A percentile compares a stretch with the other conserved stretches of the same genome.
These are phyloP conservation scores for Syzygium jambos DNA, from an alignment of 345 rosid genomes.

Conservation along the genomic window DNA sequence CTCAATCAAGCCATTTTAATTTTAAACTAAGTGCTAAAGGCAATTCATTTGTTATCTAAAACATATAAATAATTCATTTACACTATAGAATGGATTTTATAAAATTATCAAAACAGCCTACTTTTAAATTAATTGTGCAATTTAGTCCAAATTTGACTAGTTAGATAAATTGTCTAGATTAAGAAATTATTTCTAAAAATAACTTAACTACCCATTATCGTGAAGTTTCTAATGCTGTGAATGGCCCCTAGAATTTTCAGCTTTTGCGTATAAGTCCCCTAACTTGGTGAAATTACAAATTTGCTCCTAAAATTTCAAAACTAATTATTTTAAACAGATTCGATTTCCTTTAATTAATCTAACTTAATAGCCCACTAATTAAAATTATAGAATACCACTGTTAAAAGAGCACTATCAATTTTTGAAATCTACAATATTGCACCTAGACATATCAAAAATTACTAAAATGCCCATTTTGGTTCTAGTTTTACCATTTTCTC, in stretches of 20 bases:
- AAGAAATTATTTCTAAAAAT: neutral
- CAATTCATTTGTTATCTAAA: neutral
- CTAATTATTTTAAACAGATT: neutral
- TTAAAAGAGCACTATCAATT: neutral
- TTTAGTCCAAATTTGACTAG: neutral
- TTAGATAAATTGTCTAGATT: neutral
- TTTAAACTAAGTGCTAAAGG: too few relatives aligned
- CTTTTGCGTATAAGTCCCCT: neutral
- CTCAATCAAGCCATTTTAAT: neutral
- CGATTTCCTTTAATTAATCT: neutral
- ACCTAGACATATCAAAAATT: neutral
- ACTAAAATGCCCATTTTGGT: neutral
- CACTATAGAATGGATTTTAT: neutral
- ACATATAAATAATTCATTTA: neutral
- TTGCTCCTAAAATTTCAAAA: neutral
- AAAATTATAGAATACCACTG: neutral
- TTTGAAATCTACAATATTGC: neutral
- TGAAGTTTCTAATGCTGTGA: neutral
- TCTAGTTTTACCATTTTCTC: neutral
- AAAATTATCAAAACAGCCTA: neutral
- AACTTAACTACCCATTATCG: neutral
- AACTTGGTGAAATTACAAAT: neutral
- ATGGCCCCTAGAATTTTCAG: neutral
- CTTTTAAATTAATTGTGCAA: neutral
- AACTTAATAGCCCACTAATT: neutral